Percentiles rank a stretch among this genome's conserved stretches.
Conservation (phyloP, 225 moss, liverwort and hornwort genomes). For the Lunularia cruciata region DNA sequence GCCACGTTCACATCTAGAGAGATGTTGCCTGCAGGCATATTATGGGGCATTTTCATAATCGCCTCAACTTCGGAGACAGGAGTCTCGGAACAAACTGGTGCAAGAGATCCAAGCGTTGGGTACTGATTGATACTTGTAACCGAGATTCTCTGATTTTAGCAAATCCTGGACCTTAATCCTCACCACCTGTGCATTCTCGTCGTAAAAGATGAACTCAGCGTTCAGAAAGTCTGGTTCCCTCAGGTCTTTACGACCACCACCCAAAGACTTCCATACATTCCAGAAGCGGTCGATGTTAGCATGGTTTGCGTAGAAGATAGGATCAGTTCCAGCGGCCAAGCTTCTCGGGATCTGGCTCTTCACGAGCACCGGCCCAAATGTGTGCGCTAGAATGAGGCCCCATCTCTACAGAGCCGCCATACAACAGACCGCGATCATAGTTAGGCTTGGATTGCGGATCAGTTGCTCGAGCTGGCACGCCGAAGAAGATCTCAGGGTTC, state of each 20-base stretch:
- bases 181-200: slow-evolving; percentile 44
- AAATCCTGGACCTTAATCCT: slow-evolving; percentile 46
- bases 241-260: background rate
- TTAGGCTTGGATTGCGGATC: background rate
- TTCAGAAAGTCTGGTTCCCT: slow-evolving; percentile 45
- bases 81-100: background rate
- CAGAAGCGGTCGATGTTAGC: slow-evolving; percentile 41
- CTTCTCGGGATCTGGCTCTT: slow-evolving; percentile 25
- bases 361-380: background rate
- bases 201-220: slow-evolving; percentile 51
- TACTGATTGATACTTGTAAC: slow-evolving; percentile 29
- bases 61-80: background rate
- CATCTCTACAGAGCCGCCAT: no score
- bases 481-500: background rate
- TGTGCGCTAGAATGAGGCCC: no score
- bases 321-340: slow-evolving; percentile 9
- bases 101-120: slow-evolving; percentile 1
- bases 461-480: no score
- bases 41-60: background rate
- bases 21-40: background rate
- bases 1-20: background rate
- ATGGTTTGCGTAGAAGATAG: slow-evolving; percentile 38
- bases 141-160: slow-evolving; percentile 34
- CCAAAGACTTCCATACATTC: slow-evolving; percentile 17
- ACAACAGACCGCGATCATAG: no score